These are phyloP conservation scores for Ophiocytium majus DNA, from an alignment of 352 stramenopile species.

Conservation along the genomic window DNA sequence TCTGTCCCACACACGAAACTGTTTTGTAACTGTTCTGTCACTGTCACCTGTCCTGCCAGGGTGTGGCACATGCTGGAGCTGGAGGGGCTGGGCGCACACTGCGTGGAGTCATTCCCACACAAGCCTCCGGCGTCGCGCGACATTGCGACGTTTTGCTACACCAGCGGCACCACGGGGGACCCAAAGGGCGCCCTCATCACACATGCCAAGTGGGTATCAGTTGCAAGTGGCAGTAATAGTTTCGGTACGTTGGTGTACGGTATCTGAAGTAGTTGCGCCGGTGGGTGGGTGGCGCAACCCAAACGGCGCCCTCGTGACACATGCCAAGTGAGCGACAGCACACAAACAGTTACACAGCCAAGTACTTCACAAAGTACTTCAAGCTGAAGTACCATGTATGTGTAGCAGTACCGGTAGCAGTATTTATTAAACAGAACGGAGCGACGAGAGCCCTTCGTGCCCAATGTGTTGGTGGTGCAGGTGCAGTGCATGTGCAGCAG, in stretches of 20 bases:
- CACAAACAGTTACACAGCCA: no score
- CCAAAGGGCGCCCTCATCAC: slow-evolving; percentile 91
- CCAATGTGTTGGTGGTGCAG: no score
- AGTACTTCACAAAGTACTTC: no score
- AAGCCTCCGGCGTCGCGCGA: slow-evolving; percentile 67
- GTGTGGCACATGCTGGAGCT: slow-evolving; percentile 51
- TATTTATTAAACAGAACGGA: no score
- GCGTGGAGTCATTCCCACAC: slow-evolving; percentile 40
- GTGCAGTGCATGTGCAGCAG: no score
- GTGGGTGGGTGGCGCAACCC: no score
- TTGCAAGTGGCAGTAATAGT: neutral
- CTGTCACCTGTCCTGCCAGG: slow-evolving; percentile 35
- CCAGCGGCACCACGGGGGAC: slow-evolving; percentile 88
- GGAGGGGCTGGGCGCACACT: slow-evolving; percentile 42
- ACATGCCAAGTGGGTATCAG: slow-evolving; percentile 67
- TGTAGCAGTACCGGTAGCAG: no score
- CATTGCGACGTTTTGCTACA: slow-evolving; percentile 90
- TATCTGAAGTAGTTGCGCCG: no score
- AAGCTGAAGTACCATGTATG: no score
- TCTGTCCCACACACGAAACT: no score
- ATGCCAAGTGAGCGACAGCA: slow-evolving; percentile 65
- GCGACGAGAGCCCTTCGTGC: no score
- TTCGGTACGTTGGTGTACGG: slow-evolving; percentile 67
- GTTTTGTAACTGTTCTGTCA: no score
- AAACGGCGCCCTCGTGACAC: slow-evolving; percentile 89